Conservation (phyloP, 2,329 filamentous ascomycete species). For the Elsinoe perseae region DNA sequence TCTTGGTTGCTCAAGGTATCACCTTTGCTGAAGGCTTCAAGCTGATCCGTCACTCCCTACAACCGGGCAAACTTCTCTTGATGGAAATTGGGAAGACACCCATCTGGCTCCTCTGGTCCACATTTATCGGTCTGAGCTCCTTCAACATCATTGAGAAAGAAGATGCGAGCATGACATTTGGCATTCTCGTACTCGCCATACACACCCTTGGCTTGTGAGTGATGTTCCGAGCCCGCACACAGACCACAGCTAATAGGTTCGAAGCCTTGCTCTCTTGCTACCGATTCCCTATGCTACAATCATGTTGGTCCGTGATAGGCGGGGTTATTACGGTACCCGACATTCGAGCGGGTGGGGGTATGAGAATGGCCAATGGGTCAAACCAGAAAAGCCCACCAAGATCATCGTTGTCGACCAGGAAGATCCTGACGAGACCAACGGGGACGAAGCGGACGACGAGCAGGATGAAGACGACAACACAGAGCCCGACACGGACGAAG, state of each 20-base stretch:
- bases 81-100: not conserved
- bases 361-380: constrained; percentile 6
- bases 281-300: constrained; percentile 1
- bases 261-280: not conserved
- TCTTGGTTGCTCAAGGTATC: not conserved
- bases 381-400: not conserved
- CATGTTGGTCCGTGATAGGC: not conserved
- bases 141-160: constrained; percentile 8
- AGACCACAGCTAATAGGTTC: not conserved
- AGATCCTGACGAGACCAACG: not conserved
- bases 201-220: constrained; percentile 11
- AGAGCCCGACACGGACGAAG: not conserved
- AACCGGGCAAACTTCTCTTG: not conserved
- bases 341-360: constrained; percentile 9
- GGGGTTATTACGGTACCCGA: constrained; percentile 1
- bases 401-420: not conserved
- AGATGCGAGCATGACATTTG: not conserved
- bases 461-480: not conserved
- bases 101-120: constrained; percentile 1
- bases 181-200: not conserved
- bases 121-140: not conserved
- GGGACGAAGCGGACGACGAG: not conserved
- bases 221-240: not conserved
- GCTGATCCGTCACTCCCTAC: not conserved
- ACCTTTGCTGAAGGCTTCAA: not conserved